A percentile compares a stretch with the other conserved stretches of the same genome.
Evolutionary conservation across 176 grass and related monocot species (phyloP).

Genomic region (Urochloa ruziziensis): DNA sequence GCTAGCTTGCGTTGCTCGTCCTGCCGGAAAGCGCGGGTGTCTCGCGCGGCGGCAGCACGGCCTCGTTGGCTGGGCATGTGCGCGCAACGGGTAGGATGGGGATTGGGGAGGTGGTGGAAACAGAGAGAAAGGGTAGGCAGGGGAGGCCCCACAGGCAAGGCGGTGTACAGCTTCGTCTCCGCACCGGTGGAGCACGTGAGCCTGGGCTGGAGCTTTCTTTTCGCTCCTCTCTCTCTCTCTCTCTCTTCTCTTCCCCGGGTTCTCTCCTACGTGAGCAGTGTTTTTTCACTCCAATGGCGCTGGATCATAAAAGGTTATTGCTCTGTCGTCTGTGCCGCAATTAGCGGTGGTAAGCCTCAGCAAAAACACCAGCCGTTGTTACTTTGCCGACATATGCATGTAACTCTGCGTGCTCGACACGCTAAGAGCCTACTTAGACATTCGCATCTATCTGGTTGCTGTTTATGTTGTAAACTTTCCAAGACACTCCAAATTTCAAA

Average conservation of each 20-base stretch:
- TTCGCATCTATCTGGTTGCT: not conserved
- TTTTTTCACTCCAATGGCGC: not conserved
- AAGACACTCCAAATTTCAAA: constrained; percentile 1
- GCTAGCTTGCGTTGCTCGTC: not conserved
- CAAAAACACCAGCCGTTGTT: not conserved
- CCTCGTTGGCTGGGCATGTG: constrained; percentile 22
- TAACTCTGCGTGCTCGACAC: not conserved
- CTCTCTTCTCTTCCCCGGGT: not conserved
- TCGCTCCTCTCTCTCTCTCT: not conserved
- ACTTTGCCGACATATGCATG: constrained; percentile 4
- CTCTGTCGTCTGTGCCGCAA: not conserved
- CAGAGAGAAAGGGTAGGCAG: not conserved
- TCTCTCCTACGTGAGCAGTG: not conserved
- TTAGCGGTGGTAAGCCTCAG: not conserved
- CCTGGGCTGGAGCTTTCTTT: not conserved
- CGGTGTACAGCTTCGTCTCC: constrained; percentile 26
- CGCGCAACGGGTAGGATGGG: not conserved
- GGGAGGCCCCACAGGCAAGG: constrained; percentile 4
- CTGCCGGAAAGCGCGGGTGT: constrained; percentile 29
- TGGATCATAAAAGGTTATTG: not conserved
- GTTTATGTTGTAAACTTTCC: not conserved
- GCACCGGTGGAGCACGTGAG: constrained; percentile 47
- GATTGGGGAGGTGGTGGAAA: constrained; percentile 1
- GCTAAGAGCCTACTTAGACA: not conserved
- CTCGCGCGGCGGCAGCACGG: not conserved